Evolutionary conservation across 371 early-diverging fungal species (phyloP).

Genomic region (Apophysomyces variabilis): DNA sequence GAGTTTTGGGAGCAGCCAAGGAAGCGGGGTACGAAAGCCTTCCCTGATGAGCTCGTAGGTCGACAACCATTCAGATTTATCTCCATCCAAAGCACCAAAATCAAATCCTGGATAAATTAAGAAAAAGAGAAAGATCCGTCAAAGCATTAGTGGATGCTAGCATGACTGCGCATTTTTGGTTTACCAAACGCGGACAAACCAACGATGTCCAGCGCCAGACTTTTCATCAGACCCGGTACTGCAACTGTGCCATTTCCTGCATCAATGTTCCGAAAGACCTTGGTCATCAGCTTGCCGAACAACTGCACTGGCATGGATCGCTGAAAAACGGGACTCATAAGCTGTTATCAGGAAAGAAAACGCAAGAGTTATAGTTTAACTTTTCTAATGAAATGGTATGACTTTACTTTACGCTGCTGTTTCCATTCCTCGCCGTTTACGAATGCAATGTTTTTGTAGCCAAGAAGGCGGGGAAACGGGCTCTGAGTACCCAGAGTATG

Average conservation of each 20-base stretch:
- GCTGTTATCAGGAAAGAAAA: neutral
- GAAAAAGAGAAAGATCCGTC: neutral
- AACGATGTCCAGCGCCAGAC: conserved; percentile 38
- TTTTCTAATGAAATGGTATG: neutral
- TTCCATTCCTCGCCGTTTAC: conserved; percentile 46
- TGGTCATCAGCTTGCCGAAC: conserved; percentile 27
- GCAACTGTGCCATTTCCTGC: conserved; percentile 10
- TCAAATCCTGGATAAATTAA: conserved; percentile 27
- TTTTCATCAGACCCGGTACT: conserved; percentile 22
- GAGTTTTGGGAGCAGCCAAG: conserved; percentile 8
- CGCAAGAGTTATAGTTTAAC: neutral
- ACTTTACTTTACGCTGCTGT: conserved; percentile 35
- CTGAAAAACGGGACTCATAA: conserved; percentile 46
- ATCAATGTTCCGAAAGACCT: conserved; percentile 29
- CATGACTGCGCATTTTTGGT: neutral
- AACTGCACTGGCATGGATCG: conserved; percentile 36
- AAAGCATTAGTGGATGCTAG: too few species aligned
- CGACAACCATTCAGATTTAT: conserved; percentile 31
- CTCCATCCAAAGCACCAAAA: conserved; percentile 30
- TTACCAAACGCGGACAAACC: conserved; percentile 44
- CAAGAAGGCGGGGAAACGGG: conserved; percentile 27
- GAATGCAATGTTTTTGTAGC: conserved; percentile 32
- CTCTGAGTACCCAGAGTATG: conserved; percentile 14
- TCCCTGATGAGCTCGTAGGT: conserved; percentile 25
- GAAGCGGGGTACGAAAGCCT: conserved; percentile 20